Percentiles rank a stretch among this genome's conserved stretches.
phyloP scores from a whole-genome alignment of 2,329 filamentous ascomycete genomes.

The Teratosphaeriaceae sp. region DNA sequence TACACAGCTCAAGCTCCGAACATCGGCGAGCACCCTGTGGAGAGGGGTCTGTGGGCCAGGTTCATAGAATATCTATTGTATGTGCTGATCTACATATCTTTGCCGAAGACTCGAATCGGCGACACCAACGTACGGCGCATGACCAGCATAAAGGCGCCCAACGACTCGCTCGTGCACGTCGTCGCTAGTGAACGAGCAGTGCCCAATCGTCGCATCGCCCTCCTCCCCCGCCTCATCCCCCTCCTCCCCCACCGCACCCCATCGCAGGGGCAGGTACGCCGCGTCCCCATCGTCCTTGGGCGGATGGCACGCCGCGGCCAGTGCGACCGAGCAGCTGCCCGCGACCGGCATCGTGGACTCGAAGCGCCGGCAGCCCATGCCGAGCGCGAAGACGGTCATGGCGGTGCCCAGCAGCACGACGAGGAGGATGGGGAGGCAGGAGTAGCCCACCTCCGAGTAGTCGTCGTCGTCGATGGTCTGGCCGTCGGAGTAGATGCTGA shows the following conservation, averaged over 20 bases:
- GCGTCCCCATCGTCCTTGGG: not conserved
- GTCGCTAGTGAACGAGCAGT: conserved; percentile 16
- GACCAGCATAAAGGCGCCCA: conserved; percentile 9
- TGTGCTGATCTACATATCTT: too few species aligned
- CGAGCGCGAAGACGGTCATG: not conserved
- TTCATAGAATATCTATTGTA: too few species aligned
- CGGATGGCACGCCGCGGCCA: conserved; percentile 1
- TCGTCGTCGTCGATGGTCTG: not conserved
- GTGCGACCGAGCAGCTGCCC: not conserved
- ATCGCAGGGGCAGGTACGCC: not conserved
- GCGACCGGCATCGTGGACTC: not conserved
- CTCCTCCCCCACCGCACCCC: not conserved
- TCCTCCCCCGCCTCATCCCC: not conserved
- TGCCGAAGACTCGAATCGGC: not conserved
- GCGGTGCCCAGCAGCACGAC: not conserved
- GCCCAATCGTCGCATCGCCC: conserved; percentile 11
- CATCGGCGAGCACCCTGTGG: too few species aligned
- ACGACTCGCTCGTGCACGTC: conserved; percentile 4
- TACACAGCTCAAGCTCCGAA: conserved; percentile 4
- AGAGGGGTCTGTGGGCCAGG: too few species aligned
- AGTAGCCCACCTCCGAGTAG: conserved; percentile 1
- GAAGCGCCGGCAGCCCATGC: not conserved
- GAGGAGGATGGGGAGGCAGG: not conserved
- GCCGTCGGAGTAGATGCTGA: conserved; percentile 15
- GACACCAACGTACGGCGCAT: not conserved